phyloP scores from a whole-genome alignment of 768 basidiomycete species.

The Boletus reticulatus region DNA sequence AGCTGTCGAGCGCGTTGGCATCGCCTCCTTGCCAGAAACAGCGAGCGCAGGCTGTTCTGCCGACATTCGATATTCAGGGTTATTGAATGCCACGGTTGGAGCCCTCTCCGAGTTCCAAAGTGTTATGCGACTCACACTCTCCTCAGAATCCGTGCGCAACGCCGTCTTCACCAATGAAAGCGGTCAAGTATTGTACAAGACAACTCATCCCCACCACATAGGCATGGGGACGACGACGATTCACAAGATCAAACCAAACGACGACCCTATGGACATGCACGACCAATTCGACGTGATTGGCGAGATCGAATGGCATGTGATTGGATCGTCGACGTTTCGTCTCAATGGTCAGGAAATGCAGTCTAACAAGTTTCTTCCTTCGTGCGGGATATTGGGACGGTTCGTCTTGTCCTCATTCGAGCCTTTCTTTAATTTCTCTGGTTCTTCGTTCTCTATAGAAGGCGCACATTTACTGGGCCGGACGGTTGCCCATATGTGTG shows the following conservation, averaged over 20 bases:
- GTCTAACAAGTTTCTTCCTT: slow-evolving; percentile 24
- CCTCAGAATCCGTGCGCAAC: slow-evolving; percentile 21
- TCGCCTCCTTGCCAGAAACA: slow-evolving; percentile 61
- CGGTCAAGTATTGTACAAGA: slow-evolving; percentile 33
- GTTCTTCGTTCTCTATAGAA: slow-evolving; percentile 5
- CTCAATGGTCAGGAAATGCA: slow-evolving; percentile 26
- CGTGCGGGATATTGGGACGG: slow-evolving; percentile 21
- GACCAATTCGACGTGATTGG: slow-evolving; percentile 33
- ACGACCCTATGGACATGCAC: slow-evolving; percentile 20
- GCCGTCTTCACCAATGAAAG: slow-evolving; percentile 21
- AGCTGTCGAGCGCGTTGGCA: slow-evolving; percentile 48
- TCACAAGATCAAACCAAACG: slow-evolving; percentile 23
- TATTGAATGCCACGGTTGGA: no score
- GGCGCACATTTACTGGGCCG: slow-evolving; percentile 32
- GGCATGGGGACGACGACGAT: slow-evolving; percentile 22
- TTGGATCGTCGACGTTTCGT: slow-evolving; percentile 30
- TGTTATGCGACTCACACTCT: slow-evolving; percentile 24
- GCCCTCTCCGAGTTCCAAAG: background rate
- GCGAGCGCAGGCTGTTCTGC: slow-evolving; percentile 40
- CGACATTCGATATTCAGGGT: slow-evolving; percentile 9
- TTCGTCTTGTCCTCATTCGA: slow-evolving; percentile 6
- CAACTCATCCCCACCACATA: slow-evolving; percentile 14
- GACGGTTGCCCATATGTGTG: slow-evolving; percentile 35
- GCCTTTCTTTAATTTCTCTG: background rate
- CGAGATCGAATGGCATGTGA: slow-evolving; percentile 34